Base-by-base conservation (phyloP, 345 rosid species). In the Laguncularia racemosa region DNA sequence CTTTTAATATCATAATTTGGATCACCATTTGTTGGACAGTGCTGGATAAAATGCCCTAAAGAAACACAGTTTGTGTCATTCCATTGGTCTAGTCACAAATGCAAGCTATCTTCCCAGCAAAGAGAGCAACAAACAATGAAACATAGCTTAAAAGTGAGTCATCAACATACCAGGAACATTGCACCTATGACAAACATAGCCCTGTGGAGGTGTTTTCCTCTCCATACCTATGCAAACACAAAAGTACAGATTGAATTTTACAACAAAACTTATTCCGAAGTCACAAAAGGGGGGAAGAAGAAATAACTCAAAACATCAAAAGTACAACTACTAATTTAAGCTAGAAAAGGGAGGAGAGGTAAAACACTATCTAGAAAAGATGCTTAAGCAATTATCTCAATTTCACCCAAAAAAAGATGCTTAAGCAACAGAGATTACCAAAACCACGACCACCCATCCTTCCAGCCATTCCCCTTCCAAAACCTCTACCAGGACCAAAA, bases 1-100 rank as follows among this genome's bases (percentile, higher is more conserved):
- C 97, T 84, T 71, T 81, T 95, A 50, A 95, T 76, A 73, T 95
- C 96, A 57, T 69, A 95, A 63, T 51, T 82, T 16, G 99, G 99
- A 72, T 95, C 97, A 50, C 99, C 97, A 67, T 95, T 95, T 51
- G 99, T 95, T 51, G 99, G 96, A 50, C 97, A 95, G 63, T 95
- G 99, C 78, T 95, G 99, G 64, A 95, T 95, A 71, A 85, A 90
- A 78, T 95, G 99, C 19, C 99, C 99, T 93, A 79, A 61, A 58
- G 21, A 18, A 46, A 59, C 61, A 20, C 12, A 12, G 21, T 47
- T 55, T 13, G 60, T 2, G 52, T 38, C 53, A 48, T 58, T 54
- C 47, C 49, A 14, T 1, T 33, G 40, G 40, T 33, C 3, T 33
- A 33, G 40, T 7, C 40, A 33, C 7, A 44, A 2, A 16, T 23